phyloP scores from a whole-genome alignment of 768 basidiomycete genomes.

The Tephrocybe rancida region DNA sequence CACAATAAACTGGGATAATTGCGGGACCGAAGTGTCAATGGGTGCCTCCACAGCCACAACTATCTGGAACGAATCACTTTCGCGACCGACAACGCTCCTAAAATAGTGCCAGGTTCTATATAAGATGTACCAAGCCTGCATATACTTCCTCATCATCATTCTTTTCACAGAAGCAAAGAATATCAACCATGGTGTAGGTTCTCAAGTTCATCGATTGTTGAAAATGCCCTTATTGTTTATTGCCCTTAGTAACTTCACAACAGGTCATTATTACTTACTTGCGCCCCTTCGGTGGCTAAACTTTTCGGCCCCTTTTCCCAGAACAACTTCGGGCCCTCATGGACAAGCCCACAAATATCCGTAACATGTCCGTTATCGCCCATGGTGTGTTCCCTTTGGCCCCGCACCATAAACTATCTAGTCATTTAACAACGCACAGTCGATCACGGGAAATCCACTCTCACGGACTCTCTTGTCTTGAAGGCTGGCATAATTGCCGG shows the following conservation, averaged over 20 bases:
- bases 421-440: constrained; percentile 47
- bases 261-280: constrained; percentile 45
- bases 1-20: too few relatives aligned
- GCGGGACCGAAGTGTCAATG: too few relatives aligned
- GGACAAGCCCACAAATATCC: constrained; percentile 88
- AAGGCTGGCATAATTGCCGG: constrained; percentile 98
- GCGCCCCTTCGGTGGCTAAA: neutral
- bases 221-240: constrained; percentile 31
- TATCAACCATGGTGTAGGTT: constrained; percentile 73
- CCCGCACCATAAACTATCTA: constrained; percentile 1
- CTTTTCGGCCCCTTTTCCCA: constrained; percentile 28
- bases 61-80: too few relatives aligned
- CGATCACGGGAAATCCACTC: constrained; percentile 99
- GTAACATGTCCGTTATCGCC: constrained; percentile 93
- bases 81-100: too few relatives aligned
- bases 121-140: too few relatives aligned
- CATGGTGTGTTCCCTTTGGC: constrained; percentile 56
- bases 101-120: too few relatives aligned
- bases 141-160: too few relatives aligned
- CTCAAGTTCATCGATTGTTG: constrained; percentile 2
- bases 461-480: constrained; percentile 96
- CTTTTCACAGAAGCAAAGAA: too few relatives aligned
- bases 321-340: constrained; percentile 87
- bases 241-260: constrained; percentile 80
- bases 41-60: too few relatives aligned